Evolutionary conservation across 495 filamentous ascomycete genomes (phyloP).

Genomic region (Podospora fimiseda): DNA sequence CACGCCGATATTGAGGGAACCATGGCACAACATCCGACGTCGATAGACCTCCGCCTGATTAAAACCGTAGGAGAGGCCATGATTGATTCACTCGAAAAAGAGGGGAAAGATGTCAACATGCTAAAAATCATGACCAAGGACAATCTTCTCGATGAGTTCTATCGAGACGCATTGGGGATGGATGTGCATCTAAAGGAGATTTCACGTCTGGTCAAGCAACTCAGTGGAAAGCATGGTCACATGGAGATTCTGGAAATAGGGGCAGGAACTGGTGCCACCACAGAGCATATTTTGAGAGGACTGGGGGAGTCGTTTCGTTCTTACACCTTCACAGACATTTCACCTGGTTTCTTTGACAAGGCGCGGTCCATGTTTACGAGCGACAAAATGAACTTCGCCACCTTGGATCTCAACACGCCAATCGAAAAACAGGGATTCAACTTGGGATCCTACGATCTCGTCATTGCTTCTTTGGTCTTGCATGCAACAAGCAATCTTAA

Average conservation of each 20-base stretch:
- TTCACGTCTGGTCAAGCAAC: conserved; percentile 15
- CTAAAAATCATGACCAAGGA: not conserved
- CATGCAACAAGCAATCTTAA: not conserved
- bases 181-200: not conserved
- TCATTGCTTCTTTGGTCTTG: not conserved
- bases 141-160: not conserved
- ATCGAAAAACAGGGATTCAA: not conserved
- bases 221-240: conserved; percentile 36
- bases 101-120: not conserved
- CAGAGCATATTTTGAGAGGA: conserved; percentile 26
- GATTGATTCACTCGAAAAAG: not conserved
- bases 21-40: too few relatives aligned
- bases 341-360: not conserved
- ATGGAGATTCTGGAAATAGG: conserved; percentile 29
- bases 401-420: not conserved
- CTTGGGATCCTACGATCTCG: not conserved
- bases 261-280: conserved; percentile 38
- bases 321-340: conserved; percentile 43
- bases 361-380: not conserved
- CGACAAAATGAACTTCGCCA: not conserved
- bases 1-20: not conserved
- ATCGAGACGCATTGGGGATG: not conserved
- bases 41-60: not conserved
- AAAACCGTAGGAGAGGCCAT: not conserved
- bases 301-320: conserved; percentile 15